Base-by-base conservation (phyloP, 345 rosid species). In the Geranium rotundifolium region DNA sequence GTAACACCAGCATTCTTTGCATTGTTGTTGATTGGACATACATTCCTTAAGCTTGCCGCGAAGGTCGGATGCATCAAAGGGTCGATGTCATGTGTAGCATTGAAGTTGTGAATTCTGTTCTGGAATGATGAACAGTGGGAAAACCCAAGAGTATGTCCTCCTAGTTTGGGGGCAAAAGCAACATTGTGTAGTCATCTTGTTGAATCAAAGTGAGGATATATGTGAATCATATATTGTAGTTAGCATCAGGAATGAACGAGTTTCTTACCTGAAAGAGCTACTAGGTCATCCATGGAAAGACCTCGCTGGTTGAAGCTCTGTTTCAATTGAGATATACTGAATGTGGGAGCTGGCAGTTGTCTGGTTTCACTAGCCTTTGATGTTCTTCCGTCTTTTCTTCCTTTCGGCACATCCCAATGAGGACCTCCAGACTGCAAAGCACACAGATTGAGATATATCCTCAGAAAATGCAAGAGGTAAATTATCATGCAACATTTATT, bases 121-220 rank as follows among this genome's bases (percentile, higher is more conserved):
- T 83, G 84, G 72, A 92, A 92, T 0, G 96, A 89, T 19, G 89
- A 91, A 67, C 98, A 88, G 65, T 89, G 96, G 0, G 98, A 69
- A 56, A 92, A 92, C 50, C 98, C 96, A 10, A 92, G 84, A 1
- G 91, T 87, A 69, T 92, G 98, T 7, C 98, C 93, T 63, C 96
- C 96, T 84, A 19, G 37, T 31, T 31, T 31, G 37, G 37, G 37
- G 37, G 4, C 37, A 31, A 31, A 31, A n/a, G 37, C 7, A 7
- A 31, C 3, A 31, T 31, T 3, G 7, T 7, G 7, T 31, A 2
- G n/a, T n/a, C n/a, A n/a, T n/a, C n/a, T n/a, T n/a, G n/a, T n/a
- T n/a, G n/a, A n/a, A n/a, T n/a, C n/a, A n/a, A 31, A 31, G 37
- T 31, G 3, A 7, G 3, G 37, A 31, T 7, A 31, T 31, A 31